Percentiles rank a stretch among this genome's conserved stretches.
These are phyloP conservation scores for Lobosporangium transversale DNA, from an alignment of 192 early-diverging fungal species.

Conservation along the genomic window DNA sequence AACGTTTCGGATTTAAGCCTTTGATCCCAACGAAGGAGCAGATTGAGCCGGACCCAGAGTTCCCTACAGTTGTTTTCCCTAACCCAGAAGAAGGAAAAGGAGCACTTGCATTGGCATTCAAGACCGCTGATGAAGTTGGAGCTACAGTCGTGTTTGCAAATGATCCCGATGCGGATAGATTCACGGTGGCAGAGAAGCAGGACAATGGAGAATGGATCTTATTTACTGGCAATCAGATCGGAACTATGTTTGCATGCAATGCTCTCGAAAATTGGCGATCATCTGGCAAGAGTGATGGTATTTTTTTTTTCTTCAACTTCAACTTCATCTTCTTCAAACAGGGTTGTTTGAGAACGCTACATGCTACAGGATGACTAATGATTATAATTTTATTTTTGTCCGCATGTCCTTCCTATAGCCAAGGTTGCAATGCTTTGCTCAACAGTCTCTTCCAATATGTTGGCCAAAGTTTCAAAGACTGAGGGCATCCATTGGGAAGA, in stretches of 20 bases:
- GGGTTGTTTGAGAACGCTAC: no score
- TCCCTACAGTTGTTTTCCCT: slow-evolving; percentile 88
- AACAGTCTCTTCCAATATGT: slow-evolving; percentile 90
- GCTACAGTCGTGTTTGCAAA: slow-evolving; percentile 84
- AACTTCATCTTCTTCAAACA: slow-evolving; percentile 8
- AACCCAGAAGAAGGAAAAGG: slow-evolving; percentile 93
- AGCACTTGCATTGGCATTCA: slow-evolving; percentile 72
- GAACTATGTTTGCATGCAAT: slow-evolving; percentile 78
- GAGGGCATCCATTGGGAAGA: slow-evolving; percentile 90
- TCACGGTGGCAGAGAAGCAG: slow-evolving; percentile 88
- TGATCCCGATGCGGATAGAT: slow-evolving; percentile 94
- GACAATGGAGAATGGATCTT: slow-evolving; percentile 75
- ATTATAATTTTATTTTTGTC: slow-evolving; percentile 11
- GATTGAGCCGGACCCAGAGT: slow-evolving; percentile 85
- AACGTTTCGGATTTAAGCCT: slow-evolving; percentile 73
- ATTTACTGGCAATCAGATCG: slow-evolving; percentile 93
- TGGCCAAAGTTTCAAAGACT: slow-evolving; percentile 72
- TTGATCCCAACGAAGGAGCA: slow-evolving; percentile 75
- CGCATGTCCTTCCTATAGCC: slow-evolving; percentile 32
- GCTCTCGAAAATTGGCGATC: slow-evolving; percentile 64
- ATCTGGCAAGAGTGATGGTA: slow-evolving; percentile 58
- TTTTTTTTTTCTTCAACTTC: slow-evolving; percentile 1
- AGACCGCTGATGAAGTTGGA: slow-evolving; percentile 66
- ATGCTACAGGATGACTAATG: no score
- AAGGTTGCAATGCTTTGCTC: slow-evolving; percentile 84